phyloP scores from a whole-genome alignment of 441 rosid genomes.

The Kokia cookei region DNA sequence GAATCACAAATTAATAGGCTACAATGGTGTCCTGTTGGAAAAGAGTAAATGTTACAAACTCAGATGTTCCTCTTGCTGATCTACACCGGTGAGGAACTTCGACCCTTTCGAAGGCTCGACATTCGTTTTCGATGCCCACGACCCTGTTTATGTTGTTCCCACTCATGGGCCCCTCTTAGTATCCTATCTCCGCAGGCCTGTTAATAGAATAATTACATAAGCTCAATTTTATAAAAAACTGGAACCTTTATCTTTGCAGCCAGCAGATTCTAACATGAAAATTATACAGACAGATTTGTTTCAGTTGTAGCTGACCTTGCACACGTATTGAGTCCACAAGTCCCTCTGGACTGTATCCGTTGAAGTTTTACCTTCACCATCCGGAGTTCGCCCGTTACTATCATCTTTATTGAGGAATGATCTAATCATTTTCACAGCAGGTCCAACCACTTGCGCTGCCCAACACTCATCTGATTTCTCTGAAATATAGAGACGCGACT shows the following conservation, averaged over 20 bases:
- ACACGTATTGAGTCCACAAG: conserved; percentile 75
- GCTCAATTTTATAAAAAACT: neutral
- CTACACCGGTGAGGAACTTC: neutral
- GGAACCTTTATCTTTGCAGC: neutral
- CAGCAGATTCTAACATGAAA: neutral
- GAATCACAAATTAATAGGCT: neutral
- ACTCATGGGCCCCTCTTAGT: conserved; percentile 83
- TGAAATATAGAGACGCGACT: conserved; percentile 7
- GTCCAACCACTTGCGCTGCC: conserved; percentile 57
- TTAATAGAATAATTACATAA: neutral
- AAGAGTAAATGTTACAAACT: neutral
- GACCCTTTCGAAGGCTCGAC: conserved; percentile 39
- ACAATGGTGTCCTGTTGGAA: too few species aligned
- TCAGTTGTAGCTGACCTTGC: conserved; percentile 45
- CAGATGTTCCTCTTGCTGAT: conserved; percentile 16
- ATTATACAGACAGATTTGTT: neutral
- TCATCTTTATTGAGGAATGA: conserved; percentile 35
- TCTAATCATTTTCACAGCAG: conserved; percentile 42
- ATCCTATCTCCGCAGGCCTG: conserved; percentile 85
- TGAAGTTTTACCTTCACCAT: neutral
- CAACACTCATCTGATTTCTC: conserved; percentile 65
- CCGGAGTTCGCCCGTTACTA: conserved; percentile 7
- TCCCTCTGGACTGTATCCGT: conserved; percentile 40
- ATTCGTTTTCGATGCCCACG: conserved; percentile 74
- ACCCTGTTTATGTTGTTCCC: conserved; percentile 87